A percentile compares a stretch with the other conserved stretches of the same genome.
These are phyloP conservation scores for Podila minutissima DNA, from an alignment of 192 early-diverging fungal species.

Conservation along the genomic window DNA sequence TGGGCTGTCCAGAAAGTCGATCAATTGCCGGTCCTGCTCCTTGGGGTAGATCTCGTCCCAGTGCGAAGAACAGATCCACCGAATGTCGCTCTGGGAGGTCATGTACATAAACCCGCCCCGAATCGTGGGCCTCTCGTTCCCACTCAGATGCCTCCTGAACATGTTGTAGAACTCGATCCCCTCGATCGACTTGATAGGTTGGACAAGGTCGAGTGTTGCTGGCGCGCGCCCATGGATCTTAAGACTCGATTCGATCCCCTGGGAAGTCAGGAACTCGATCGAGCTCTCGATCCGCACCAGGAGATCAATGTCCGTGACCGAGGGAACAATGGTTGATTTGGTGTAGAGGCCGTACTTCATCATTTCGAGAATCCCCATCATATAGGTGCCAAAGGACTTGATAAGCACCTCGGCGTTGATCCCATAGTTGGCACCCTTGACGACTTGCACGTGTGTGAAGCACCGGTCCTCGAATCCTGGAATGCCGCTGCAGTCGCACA, in stretches of 20 bases:
- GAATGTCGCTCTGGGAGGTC: conserved; percentile 20
- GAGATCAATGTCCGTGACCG: too few relatives aligned
- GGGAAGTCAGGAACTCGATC: conserved; percentile 23
- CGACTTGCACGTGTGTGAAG: conserved; percentile 4
- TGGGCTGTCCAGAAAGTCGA: neutral
- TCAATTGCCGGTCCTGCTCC: neutral
- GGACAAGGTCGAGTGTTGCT: conserved; percentile 13
- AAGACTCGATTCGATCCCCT: conserved; percentile 10
- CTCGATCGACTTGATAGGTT: conserved; percentile 10
- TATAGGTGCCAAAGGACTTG: conserved; percentile 7
- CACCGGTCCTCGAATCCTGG: neutral
- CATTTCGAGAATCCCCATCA: conserved; percentile 44
- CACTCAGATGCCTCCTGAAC: conserved; percentile 3
- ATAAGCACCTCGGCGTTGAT: neutral
- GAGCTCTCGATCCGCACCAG: conserved; percentile 16
- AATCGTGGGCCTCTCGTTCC: neutral
- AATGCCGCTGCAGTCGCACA: conserved; percentile 40
- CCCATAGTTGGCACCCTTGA: neutral
- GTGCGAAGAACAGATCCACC: conserved; percentile 19
- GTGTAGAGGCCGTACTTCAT: neutral
- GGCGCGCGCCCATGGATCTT: neutral
- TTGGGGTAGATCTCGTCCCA: neutral
- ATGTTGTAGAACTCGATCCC: conserved; percentile 8
- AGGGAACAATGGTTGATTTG: neutral
- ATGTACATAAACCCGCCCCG: neutral